These are phyloP conservation scores for Cytospora paraplurivora DNA, from an alignment of 2,329 filamentous ascomycete species.

Conservation along the genomic window DNA sequence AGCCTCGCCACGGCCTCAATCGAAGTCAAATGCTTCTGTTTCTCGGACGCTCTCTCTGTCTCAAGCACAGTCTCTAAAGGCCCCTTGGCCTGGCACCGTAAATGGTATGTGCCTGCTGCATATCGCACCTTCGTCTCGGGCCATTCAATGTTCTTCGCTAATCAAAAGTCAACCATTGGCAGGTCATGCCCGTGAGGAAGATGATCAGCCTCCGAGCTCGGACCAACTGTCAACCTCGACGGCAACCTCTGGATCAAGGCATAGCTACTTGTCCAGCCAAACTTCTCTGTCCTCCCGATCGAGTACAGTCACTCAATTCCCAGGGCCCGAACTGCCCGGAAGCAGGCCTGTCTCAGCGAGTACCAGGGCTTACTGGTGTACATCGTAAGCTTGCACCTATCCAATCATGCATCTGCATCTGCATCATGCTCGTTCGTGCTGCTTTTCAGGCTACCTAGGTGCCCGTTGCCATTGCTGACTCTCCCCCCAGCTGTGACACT, in stretches of 20 bases:
- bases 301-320: slow-evolving; percentile 39
- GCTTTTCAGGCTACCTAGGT: not conserved
- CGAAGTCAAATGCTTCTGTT: slow-evolving; percentile 15
- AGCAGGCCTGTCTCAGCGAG: slow-evolving; percentile 36
- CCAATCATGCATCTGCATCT: slow-evolving; percentile 24
- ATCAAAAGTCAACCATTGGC: slow-evolving; percentile 6
- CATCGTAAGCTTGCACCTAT: slow-evolving; percentile 42
- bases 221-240: slow-evolving; percentile 29
- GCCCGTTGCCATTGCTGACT: slow-evolving; percentile 39
- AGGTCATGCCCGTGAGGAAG: slow-evolving; percentile 21
- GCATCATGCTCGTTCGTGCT: slow-evolving; percentile 31
- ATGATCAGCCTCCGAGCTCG: slow-evolving; percentile 24
- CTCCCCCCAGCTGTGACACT: slow-evolving; percentile 55
- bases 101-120: slow-evolving; percentile 18
- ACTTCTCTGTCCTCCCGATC: slow-evolving; percentile 38
- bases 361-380: slow-evolving; percentile 58
- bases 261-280: slow-evolving; percentile 46
- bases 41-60: slow-evolving; percentile 24
- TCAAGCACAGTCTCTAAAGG: slow-evolving; percentile 19
- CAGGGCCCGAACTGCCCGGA: slow-evolving; percentile 42
- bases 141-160: slow-evolving; percentile 7
- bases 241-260: slow-evolving; percentile 50
- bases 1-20: slow-evolving; percentile 13
- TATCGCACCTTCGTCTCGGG: not conserved
- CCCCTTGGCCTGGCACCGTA: slow-evolving; percentile 24